phyloP scores from a whole-genome alignment of 495 filamentous ascomycete genomes.

The Articulospora tetracladia region DNA sequence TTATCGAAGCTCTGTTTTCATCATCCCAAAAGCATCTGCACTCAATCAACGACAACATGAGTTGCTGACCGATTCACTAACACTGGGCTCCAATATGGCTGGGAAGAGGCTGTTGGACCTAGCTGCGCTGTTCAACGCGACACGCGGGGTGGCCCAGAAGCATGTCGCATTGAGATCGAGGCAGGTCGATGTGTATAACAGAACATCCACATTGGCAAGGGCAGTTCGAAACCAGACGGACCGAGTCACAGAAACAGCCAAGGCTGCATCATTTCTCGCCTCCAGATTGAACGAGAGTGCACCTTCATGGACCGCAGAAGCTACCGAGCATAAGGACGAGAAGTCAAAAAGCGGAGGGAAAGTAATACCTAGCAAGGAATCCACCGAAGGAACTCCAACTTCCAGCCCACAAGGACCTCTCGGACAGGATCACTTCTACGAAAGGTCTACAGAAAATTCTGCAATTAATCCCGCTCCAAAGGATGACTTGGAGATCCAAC shows the following conservation, averaged over 20 bases:
- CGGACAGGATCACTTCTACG: slow-evolving; percentile 41
- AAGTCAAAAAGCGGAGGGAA: not conserved
- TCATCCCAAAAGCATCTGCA: not conserved
- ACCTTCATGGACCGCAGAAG: slow-evolving; percentile 20
- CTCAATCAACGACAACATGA: slow-evolving; percentile 10
- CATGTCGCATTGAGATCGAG: slow-evolving; percentile 72
- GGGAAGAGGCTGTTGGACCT: slow-evolving; percentile 27
- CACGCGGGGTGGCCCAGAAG: slow-evolving; percentile 70
- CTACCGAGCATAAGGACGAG: not conserved
- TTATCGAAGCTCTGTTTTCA: not conserved
- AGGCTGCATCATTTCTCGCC: slow-evolving; percentile 58
- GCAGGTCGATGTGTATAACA: slow-evolving; percentile 75
- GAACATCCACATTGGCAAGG: slow-evolving; percentile 71
- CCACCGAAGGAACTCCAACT: slow-evolving; percentile 1
- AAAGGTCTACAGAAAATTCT: slow-evolving; percentile 29
- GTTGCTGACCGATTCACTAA: not conserved
- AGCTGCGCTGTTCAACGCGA: slow-evolving; percentile 43
- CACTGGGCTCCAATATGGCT: slow-evolving; percentile 17
- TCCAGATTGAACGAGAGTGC: slow-evolving; percentile 49
- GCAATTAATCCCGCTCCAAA: slow-evolving; percentile 22
- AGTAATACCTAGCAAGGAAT: slow-evolving; percentile 18
- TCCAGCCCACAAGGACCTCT: slow-evolving; percentile 28
- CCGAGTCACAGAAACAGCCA: slow-evolving; percentile 57
- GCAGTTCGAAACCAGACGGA: slow-evolving; percentile 61
- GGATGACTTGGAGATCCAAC: slow-evolving; percentile 34